phyloP scores from a whole-genome alignment of 2,329 filamentous ascomycete genomes.

The Aspergillus alliaceus region DNA sequence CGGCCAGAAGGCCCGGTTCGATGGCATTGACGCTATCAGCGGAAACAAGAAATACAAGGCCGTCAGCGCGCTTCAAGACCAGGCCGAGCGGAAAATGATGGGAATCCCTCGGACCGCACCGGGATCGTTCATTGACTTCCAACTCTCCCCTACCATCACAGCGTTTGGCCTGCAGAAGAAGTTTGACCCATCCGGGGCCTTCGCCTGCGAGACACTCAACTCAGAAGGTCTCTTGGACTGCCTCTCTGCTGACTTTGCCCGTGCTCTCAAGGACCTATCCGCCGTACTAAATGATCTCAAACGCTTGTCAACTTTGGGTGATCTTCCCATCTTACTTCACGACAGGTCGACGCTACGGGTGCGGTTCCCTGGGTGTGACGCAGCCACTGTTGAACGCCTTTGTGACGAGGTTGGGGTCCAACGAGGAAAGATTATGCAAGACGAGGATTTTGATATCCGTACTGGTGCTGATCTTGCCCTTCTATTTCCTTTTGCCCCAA shows the following conservation, averaged over 20 bases:
- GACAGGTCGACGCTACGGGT: constrained; percentile 69
- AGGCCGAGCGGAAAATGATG: constrained; percentile 68
- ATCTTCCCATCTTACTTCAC: constrained; percentile 77
- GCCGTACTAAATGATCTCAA: constrained; percentile 79
- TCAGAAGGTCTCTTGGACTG: constrained; percentile 81
- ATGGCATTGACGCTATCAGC: constrained; percentile 66
- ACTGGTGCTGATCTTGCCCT: constrained; percentile 73
- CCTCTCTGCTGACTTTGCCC: constrained; percentile 83
- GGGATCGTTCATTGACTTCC: constrained; percentile 86
- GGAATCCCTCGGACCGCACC: constrained; percentile 54
- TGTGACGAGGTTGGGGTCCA: constrained; percentile 86
- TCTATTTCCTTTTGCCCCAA: constrained; percentile 82
- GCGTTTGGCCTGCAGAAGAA: constrained; percentile 60
- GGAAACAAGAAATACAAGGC: constrained; percentile 79
- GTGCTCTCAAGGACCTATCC: constrained; percentile 79
- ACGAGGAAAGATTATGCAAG: constrained; percentile 76
- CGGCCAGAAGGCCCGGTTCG: constrained; percentile 83
- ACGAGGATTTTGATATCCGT: constrained; percentile 69
- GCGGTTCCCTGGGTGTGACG: constrained; percentile 88
- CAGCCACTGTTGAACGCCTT: constrained; percentile 74
- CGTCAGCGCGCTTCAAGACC: constrained; percentile 72
- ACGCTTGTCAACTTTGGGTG: constrained; percentile 72
- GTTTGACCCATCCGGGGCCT: constrained; percentile 23
- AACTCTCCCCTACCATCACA: constrained; percentile 83
- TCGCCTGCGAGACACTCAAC: constrained; percentile 65